These are phyloP conservation scores for Solanum commersonii DNA, from an alignment of 257 asterid genomes.

Conservation along the genomic window DNA sequence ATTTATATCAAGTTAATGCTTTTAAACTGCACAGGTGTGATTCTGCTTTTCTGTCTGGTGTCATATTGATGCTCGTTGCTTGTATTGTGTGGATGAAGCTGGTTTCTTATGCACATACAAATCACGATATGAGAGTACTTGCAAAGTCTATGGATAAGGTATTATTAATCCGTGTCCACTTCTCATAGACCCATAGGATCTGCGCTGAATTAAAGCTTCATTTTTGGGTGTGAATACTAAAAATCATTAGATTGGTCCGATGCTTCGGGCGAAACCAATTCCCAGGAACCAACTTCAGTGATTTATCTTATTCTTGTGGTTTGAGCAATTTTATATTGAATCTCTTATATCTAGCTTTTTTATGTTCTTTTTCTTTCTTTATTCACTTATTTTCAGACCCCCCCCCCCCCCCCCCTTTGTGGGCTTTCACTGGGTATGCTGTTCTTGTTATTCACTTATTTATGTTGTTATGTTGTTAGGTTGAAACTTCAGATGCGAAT, in stretches of 20 bases:
- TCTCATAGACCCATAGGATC: background rate
- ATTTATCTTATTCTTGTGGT: background rate
- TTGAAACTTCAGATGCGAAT: slow-evolving; percentile 47
- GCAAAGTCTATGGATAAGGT: slow-evolving; percentile 78
- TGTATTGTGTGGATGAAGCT: slow-evolving; percentile 88
- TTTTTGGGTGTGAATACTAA: background rate
- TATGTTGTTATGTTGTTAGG: slow-evolving; percentile 29
- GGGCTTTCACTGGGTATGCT: background rate
- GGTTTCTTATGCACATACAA: slow-evolving; percentile 92
- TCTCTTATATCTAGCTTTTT: background rate
- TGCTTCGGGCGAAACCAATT: no score
- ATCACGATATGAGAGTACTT: slow-evolving; percentile 71
- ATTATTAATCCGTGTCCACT: background rate
- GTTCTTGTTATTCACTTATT: background rate
- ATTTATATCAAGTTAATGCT: background rate
- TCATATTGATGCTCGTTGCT: slow-evolving; percentile 65
- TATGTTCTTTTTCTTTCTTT: background rate
- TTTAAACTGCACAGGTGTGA: slow-evolving; percentile 62
- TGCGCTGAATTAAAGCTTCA: background rate
- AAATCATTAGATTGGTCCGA: background rate
- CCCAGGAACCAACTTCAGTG: background rate
- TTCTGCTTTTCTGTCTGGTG: slow-evolving; percentile 90
- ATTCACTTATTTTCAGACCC: background rate
- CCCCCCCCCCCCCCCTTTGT: background rate
- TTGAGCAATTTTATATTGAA: background rate